These are phyloP conservation scores for Phytopythium boreale DNA, from an alignment of 352 stramenopile species.

Conservation along the genomic window DNA sequence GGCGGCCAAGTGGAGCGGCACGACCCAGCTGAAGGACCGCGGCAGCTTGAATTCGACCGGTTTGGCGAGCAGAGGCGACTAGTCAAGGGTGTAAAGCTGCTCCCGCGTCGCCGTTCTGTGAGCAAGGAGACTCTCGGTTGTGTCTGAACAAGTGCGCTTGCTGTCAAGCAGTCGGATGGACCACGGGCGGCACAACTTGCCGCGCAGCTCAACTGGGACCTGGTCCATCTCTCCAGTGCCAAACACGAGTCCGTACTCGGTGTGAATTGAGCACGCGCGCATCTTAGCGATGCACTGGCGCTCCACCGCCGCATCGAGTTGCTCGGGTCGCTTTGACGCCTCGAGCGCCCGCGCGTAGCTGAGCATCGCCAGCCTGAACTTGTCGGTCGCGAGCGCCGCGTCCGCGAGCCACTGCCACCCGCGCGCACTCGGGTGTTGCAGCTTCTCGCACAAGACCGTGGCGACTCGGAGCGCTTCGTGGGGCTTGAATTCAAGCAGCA, in stretches of 20 bases:
- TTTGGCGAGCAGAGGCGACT: neutral
- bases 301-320: constrained; percentile 9
- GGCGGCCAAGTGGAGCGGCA: constrained; percentile 34
- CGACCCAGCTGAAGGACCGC: constrained; percentile 47
- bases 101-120: constrained; percentile 1
- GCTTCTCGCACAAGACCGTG: constrained; percentile 17
- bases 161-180: constrained; percentile 8
- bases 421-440: constrained; percentile 9
- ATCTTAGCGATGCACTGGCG: constrained; percentile 21
- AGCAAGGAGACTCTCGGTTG: neutral
- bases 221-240: constrained; percentile 22
- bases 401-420: constrained; percentile 34
- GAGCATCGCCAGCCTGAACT: constrained; percentile 38
- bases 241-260: constrained; percentile 35
- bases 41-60: constrained; percentile 13
- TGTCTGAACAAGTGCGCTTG: neutral
- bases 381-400: constrained; percentile 15
- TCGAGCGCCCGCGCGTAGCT: constrained; percentile 22
- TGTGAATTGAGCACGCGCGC: constrained; percentile 16
- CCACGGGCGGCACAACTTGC: constrained; percentile 20
- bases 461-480: constrained; percentile 23
- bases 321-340: neutral
- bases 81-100: constrained; percentile 7
- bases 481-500: constrained; percentile 24
- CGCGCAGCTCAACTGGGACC: constrained; percentile 18